phyloP scores from a whole-genome alignment of 106 monocot genomes.

The Dendrobium officinale region DNA sequence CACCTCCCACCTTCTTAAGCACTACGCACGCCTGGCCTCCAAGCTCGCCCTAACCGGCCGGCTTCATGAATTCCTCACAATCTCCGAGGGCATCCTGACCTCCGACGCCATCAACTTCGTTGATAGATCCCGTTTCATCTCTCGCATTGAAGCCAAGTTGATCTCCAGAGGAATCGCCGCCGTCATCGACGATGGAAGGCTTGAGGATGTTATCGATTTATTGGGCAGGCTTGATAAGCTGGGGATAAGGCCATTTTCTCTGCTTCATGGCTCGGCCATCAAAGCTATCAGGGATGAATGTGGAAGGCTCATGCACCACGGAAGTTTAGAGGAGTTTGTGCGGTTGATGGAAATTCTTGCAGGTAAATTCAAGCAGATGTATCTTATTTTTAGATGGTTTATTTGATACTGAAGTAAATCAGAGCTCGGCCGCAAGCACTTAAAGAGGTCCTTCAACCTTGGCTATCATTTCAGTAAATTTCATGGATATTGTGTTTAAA shows the following conservation, averaged over 20 bases:
- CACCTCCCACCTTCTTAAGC: neutral
- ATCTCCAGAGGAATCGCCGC: neutral
- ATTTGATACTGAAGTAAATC: slow-evolving; percentile 1
- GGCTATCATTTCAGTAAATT: neutral
- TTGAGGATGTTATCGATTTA: neutral
- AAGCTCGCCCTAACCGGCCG: slow-evolving; percentile 1
- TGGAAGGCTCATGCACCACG: neutral
- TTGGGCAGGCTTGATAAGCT: neutral
- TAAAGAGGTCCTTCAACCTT: neutral
- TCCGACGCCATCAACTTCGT: neutral
- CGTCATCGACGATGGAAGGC: neutral
- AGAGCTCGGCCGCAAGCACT: neutral
- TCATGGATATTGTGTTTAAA: neutral
- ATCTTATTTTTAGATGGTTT: neutral
- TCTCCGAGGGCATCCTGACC: neutral
- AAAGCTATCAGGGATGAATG: neutral
- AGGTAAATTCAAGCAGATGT: neutral
- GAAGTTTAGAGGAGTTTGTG: neutral
- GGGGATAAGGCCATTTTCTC: neutral
- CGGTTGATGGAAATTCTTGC: slow-evolving; percentile 3
- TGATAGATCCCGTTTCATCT: neutral
- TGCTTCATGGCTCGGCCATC: neutral
- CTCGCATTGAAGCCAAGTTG: neutral
- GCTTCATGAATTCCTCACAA: neutral
- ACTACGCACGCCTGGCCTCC: slow-evolving; percentile 1